Percentiles rank a stretch among this genome's conserved stretches.
Conservation (phyloP, 352 stramenopile species). For the Pythium vanterpoolii region DNA sequence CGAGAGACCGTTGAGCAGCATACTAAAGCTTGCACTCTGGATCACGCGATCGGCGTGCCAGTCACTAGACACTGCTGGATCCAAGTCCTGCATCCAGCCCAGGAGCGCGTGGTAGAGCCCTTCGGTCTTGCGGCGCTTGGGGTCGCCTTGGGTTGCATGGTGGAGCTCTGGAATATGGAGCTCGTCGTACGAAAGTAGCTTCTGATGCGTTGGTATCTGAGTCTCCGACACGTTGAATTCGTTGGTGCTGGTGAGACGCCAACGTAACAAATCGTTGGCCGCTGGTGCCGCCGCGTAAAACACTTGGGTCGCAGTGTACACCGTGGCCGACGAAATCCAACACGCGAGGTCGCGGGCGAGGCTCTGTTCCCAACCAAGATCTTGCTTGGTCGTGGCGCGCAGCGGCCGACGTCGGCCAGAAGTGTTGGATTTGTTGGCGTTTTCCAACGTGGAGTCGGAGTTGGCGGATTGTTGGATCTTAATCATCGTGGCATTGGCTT, state of each 20-base stretch:
- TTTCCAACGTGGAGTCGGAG: too few relatives aligned
- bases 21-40: slow-evolving; percentile 54
- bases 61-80: slow-evolving; percentile 18
- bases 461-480: slow-evolving; percentile 16
- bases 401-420: slow-evolving; percentile 15
- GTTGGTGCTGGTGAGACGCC: slow-evolving; percentile 2
- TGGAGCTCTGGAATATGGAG: background rate
- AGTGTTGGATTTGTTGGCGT: slow-evolving; percentile 6
- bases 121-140: slow-evolving; percentile 1
- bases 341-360: slow-evolving; percentile 60
- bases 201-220: slow-evolving; percentile 6
- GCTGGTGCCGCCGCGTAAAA: slow-evolving; percentile 38
- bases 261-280: slow-evolving; percentile 17
- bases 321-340: slow-evolving; percentile 57
- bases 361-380: slow-evolving; percentile 70
- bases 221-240: background rate
- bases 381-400: slow-evolving; percentile 43
- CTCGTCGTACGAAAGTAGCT: slow-evolving; percentile 1
- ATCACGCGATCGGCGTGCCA: slow-evolving; percentile 49
- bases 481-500: slow-evolving; percentile 10
- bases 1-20: slow-evolving; percentile 59
- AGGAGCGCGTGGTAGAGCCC: slow-evolving; percentile 44
- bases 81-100: slow-evolving; percentile 44
- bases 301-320: slow-evolving; percentile 51
- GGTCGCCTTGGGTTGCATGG: background rate